phyloP scores from a whole-genome alignment of 768 basidiomycete genomes.

The Russula earlei region DNA sequence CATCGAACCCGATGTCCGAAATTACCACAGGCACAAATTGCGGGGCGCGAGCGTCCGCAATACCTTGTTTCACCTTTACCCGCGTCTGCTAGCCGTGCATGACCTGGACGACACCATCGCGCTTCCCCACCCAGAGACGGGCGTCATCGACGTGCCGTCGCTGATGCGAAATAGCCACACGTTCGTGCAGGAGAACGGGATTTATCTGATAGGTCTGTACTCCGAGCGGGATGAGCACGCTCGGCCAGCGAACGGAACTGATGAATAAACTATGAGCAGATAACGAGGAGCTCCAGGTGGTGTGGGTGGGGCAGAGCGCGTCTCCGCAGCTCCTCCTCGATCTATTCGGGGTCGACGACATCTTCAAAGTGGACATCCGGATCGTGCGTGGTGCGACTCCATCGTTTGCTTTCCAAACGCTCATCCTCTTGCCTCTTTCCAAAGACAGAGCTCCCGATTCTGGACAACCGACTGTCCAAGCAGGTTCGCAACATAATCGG shows the following conservation, averaged over 20 bases:
- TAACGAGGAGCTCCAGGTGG: conserved; percentile 77
- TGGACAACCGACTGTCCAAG: conserved; percentile 66
- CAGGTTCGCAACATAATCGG: conserved; percentile 85
- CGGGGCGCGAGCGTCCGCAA: conserved; percentile 58
- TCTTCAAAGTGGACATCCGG: conserved; percentile 54
- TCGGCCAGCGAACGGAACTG: not conserved
- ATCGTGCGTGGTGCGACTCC: conserved; percentile 63
- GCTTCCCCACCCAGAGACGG: conserved; percentile 51
- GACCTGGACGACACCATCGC: conserved; percentile 66
- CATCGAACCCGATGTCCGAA: conserved; percentile 91
- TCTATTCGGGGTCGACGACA: conserved; percentile 76
- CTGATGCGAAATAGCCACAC: conserved; percentile 75
- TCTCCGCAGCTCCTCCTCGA: conserved; percentile 78
- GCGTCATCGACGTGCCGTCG: conserved; percentile 56
- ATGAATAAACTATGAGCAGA: conserved; percentile 35
- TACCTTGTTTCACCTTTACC: conserved; percentile 77
- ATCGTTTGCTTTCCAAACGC: too few species aligned
- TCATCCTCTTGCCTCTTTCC: too few species aligned
- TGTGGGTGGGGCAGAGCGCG: conserved; percentile 83
- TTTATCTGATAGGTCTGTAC: conserved; percentile 81
- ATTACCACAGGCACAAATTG: conserved; percentile 71
- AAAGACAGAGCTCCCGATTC: conserved; percentile 59
- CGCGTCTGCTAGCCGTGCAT: conserved; percentile 80
- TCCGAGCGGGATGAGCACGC: not conserved
- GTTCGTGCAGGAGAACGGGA: conserved; percentile 83